phyloP scores from a whole-genome alignment of 78 protist genomes.

The Chrysochromulina parva region DNA sequence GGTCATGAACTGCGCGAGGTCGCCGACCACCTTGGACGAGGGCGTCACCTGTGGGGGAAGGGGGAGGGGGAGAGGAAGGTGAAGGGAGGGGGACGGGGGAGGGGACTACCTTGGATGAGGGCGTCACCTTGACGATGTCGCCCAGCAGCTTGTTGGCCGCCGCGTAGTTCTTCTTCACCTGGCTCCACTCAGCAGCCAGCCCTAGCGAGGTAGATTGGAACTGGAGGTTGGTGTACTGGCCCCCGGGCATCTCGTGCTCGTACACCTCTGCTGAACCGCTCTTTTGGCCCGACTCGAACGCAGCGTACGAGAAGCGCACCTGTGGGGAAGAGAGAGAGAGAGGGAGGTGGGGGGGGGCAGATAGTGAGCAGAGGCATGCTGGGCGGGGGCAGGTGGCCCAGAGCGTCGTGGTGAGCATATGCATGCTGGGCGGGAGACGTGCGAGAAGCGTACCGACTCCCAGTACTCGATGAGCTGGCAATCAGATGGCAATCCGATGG shows the following conservation, averaged over 20 bases:
- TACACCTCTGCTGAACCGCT: constrained; percentile 66
- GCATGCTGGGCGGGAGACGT: too few species aligned
- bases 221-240: constrained; percentile 88
- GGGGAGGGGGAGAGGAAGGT: too few species aligned
- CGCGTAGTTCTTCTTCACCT: constrained; percentile 57
- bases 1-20: constrained; percentile 77
- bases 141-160: constrained; percentile 79
- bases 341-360: too few species aligned
- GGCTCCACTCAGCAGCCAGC: constrained; percentile 68
- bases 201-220: constrained; percentile 75
- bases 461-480: too few species aligned
- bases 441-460: constrained; percentile 23
- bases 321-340: neutral
- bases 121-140: constrained; percentile 81
- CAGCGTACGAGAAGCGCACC: neutral
- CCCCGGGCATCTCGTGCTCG: constrained; percentile 91
- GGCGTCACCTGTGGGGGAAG: constrained; percentile 65
- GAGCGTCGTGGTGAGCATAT: too few species aligned
- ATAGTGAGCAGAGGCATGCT: too few species aligned
- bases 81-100: too few species aligned
- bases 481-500: too few species aligned
- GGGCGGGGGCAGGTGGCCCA: too few species aligned
- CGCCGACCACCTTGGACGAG: constrained; percentile 75
- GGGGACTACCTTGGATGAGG: too few species aligned
- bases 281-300: constrained; percentile 30